Base-by-base conservation (phyloP, 805 yeast species). In the Ogataea salicorniae region DNA sequence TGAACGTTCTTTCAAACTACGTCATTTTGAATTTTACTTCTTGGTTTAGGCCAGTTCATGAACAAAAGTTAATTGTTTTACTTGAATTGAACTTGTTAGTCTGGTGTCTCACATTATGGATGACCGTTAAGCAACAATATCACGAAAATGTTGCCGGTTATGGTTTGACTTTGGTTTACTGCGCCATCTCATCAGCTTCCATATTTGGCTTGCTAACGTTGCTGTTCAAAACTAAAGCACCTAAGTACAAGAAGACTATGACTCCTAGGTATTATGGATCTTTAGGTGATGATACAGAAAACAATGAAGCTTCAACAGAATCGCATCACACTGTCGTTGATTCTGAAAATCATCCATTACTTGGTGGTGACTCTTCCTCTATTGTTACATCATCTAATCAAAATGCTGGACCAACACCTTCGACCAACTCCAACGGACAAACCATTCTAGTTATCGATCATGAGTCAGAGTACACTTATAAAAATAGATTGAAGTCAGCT, bases 61-160 rank as follows among this genome's bases (percentile, higher is more conserved):
- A 81, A 55, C 81, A 80, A 55, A 84, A 86, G 59, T 72, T 83
- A 46, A 69, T 80, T 17, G 69, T 77, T 3, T 61, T 83, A 3
- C 56, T 82, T 20, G 84, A 85, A 62, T 63, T 78, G 13, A 74
- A 82, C 34, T 61, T 76, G 34, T 49, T 77, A 3, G 67, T 75
- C 48, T 89, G 96, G 95, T 45, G 74, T 1, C 54, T 67, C 0
- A 69, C 84, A 45, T 58, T 83, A 2, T 70, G 75, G 45, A 64
- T 73, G 14, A 83, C 86, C 8, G 70, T 77, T 22, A 59, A 73
- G 26, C 72, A 74, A 40, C 74, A 75, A 52, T 65, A 70, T 1
- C 68, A 72, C 36, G 73, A 74, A 36, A 83, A 79, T 55, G 68
- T 73, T 1, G 89, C 87, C 2, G 77, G 77, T 34, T 79, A 76